Base-by-base conservation (phyloP, 2,329 filamentous ascomycete genomes). In the Xylaria sp. region DNA sequence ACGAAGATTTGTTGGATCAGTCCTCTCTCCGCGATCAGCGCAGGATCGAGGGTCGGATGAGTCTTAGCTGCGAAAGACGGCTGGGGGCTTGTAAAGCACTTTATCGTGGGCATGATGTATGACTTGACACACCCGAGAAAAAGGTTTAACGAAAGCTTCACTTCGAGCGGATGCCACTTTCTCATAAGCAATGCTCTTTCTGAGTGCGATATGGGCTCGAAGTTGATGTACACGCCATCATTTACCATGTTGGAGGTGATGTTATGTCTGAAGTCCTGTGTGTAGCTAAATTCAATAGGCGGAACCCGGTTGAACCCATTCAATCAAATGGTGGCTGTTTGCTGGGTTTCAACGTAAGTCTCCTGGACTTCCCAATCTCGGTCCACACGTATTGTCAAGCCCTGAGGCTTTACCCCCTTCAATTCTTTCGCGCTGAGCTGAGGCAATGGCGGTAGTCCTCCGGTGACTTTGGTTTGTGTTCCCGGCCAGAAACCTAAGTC, bases 391-490 rank as follows among this genome's bases (percentile, higher is more conserved):
- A 60, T 66, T 7, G 32, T 57, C 32, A 65, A 65, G 13, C 34
- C 56, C 41, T 46, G 20, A 6, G 48, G 55, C 46, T 51, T 39
- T 15, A 25, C 12, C 13, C 32, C 46, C 28, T 34, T 34, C 8
- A 12, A 13, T 15, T 46, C 41, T 34, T 66, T 48, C 23, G 54
- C 23, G 5, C 13, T 3, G 15, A 46, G 46, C 5, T 34, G n/a
- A 10, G 63, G 56, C n/a, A 48, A 46, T n/a, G 32, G 15, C 7
- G 23, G 37, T 20, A 60, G 34, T 15, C 63, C 63, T 28, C 46
- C 63, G 1, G 56, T 60, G 15, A 66, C 63, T 39, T 66, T 59
- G n/a, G 63, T 61, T 32, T 66, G 63, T 10, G 48, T 55, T 28
- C 55, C 55, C 6, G 56, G 46, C 63, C 63, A 60, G 28, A 55